Conservation (phyloP, 2,329 filamentous ascomycete species). For the Botrytis galanthina region DNA sequence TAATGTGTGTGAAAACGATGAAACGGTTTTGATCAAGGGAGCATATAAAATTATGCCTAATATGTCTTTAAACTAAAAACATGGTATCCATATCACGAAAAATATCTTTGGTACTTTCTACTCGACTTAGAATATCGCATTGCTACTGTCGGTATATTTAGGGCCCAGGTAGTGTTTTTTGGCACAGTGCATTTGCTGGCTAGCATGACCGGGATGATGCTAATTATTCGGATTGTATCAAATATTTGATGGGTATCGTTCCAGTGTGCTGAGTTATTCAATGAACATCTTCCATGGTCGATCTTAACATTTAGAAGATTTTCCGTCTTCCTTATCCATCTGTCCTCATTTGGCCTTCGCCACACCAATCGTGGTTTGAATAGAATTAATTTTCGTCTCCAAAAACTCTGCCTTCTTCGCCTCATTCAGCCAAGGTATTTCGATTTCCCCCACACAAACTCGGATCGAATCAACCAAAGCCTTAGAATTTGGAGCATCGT, state of each 20-base stretch:
- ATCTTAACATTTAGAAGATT: background rate
- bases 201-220: background rate
- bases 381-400: constrained; percentile 48
- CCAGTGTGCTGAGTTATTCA: background rate
- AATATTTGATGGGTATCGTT: background rate
- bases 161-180: background rate
- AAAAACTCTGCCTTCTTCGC: constrained; percentile 41
- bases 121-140: background rate
- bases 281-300: background rate
- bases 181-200: background rate
- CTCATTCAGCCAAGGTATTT: constrained; percentile 57
- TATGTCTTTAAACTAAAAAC: background rate
- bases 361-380: constrained; percentile 39
- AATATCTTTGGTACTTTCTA: background rate
- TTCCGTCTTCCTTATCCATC: too few species aligned
- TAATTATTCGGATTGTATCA: background rate
- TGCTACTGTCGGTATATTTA: background rate
- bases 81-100: background rate
- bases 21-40: background rate
- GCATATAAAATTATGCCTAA: background rate
- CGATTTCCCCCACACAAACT: constrained; percentile 50
- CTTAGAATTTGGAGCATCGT: constrained; percentile 55
- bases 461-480: constrained; percentile 56
- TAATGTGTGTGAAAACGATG: background rate
- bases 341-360: background rate